These are phyloP conservation scores for Carallia brachiata DNA, from an alignment of 345 rosid genomes.

Conservation along the genomic window DNA sequence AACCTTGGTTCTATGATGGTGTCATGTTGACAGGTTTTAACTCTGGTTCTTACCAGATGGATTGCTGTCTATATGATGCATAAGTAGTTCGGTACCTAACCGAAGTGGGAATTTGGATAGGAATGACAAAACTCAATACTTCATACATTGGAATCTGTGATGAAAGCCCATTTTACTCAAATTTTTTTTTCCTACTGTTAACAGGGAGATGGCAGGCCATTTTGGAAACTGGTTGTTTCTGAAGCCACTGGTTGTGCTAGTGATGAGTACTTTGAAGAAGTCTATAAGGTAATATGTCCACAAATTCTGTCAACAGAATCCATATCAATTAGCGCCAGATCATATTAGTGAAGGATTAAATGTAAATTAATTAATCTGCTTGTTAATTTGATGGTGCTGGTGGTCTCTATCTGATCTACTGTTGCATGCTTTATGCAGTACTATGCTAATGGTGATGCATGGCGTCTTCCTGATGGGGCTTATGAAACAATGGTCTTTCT, in stretches of 20 bases:
- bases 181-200: conserved; percentile 4
- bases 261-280: conserved; percentile 80
- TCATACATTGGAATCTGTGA: neutral
- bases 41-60: neutral
- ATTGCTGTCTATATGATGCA: neutral
- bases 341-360: neutral
- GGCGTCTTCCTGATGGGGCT: conserved; percentile 88
- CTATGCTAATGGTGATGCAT: conserved; percentile 77
- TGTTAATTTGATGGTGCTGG: conserved; percentile 2
- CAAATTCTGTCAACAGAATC: neutral
- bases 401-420: conserved; percentile 10
- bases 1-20: neutral
- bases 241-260: conserved; percentile 80
- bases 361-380: neutral
- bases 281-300: conserved; percentile 54
- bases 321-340: neutral
- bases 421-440: conserved; percentile 41
- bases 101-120: neutral
- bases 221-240: conserved; percentile 74
- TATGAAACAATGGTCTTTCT: conserved; percentile 53
- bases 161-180: conserved; percentile 5
- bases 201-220: conserved; percentile 91
- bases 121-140: neutral
- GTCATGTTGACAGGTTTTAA: neutral
- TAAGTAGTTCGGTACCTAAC: neutral